Percentiles rank a stretch among this genome's conserved stretches.
Conservation (phyloP, 2,329 filamentous ascomycete genomes). For the Camillea tinctor region DNA sequence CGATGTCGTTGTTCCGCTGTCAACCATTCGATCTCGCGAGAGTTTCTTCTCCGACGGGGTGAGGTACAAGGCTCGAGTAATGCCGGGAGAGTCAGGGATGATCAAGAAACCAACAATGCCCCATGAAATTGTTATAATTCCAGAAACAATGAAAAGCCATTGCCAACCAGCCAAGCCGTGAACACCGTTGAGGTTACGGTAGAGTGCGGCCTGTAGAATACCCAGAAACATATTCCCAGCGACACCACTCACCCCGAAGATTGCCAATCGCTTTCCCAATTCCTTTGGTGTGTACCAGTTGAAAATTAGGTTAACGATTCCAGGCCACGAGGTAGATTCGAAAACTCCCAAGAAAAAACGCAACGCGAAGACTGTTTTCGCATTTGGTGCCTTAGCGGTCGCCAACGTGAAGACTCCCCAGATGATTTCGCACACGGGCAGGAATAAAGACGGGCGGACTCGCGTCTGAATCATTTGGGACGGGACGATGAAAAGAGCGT, state of each 20-base stretch:
- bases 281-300: slow-evolving; percentile 49
- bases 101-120: slow-evolving; percentile 40
- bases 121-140: slow-evolving; percentile 41
- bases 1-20: slow-evolving; percentile 15
- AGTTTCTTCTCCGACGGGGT: slow-evolving; percentile 14
- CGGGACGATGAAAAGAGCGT: slow-evolving; percentile 13
- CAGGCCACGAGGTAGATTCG: slow-evolving; percentile 33
- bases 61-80: slow-evolving; percentile 24
- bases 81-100: slow-evolving; percentile 31
- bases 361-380: slow-evolving; percentile 33
- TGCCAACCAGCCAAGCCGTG: slow-evolving; percentile 43
- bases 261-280: slow-evolving; percentile 39
- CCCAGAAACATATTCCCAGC: slow-evolving; percentile 45
- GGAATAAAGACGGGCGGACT: slow-evolving; percentile 21
- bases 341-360: slow-evolving; percentile 38
- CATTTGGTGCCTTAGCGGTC: slow-evolving; percentile 30
- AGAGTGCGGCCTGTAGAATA: slow-evolving; percentile 42
- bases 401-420: slow-evolving; percentile 27
- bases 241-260: slow-evolving; percentile 44
- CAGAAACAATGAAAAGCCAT: slow-evolving; percentile 47
- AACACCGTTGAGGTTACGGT: slow-evolving; percentile 40
- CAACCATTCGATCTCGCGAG: slow-evolving; percentile 13
- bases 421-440: slow-evolving; percentile 39
- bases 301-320: slow-evolving; percentile 40
- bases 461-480: slow-evolving; percentile 17